Percentiles rank a stretch among this genome's conserved stretches.
phyloP scores from a whole-genome alignment of 2,329 filamentous ascomycete genomes.

The Simplicillium sp. region DNA sequence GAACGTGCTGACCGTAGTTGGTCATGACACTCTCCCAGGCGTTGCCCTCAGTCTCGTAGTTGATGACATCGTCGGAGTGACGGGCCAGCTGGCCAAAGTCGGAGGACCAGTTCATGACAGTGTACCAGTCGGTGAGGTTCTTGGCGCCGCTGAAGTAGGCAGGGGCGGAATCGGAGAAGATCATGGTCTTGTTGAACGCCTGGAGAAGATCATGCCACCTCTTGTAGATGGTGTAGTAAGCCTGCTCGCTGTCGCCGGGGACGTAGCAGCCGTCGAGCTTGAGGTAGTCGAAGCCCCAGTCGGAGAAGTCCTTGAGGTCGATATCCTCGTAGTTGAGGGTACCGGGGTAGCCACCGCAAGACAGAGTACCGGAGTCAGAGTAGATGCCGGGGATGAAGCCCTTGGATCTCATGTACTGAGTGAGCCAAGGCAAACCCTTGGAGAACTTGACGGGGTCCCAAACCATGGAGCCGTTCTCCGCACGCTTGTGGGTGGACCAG shows the following conservation, averaged over 20 bases:
- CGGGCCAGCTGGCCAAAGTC: conserved; percentile 30
- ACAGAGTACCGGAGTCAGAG: conserved; percentile 30
- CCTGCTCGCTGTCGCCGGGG: conserved; percentile 10
- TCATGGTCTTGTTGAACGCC: conserved; percentile 23
- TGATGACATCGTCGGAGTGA: conserved; percentile 31
- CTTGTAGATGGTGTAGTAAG: conserved; percentile 22
- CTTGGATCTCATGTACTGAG: conserved; percentile 21
- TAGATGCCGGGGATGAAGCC: conserved; percentile 37
- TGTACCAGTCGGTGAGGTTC: conserved; percentile 33
- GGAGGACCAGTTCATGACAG: conserved; percentile 33
- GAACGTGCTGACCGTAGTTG: conserved; percentile 34
- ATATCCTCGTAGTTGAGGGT: conserved; percentile 28
- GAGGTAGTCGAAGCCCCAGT: conserved; percentile 27
- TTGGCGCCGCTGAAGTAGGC: conserved; percentile 27
- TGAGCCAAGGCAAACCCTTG: conserved; percentile 30
- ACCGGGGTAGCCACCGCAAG: conserved; percentile 32
- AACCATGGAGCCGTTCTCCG: conserved; percentile 24
- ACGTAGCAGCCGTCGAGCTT: conserved; percentile 32
- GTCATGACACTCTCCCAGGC: conserved; percentile 37
- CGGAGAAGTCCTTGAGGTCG: conserved; percentile 27
- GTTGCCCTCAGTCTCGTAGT: conserved; percentile 26
- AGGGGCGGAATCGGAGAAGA: conserved; percentile 35
- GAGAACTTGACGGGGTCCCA: conserved; percentile 32
- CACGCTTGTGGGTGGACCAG: conserved; percentile 27
- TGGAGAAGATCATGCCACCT: conserved; percentile 31